Evolutionary conservation across 1,284 basidiomycete species (phyloP).

Genomic region (Termitomyces sp.): DNA sequence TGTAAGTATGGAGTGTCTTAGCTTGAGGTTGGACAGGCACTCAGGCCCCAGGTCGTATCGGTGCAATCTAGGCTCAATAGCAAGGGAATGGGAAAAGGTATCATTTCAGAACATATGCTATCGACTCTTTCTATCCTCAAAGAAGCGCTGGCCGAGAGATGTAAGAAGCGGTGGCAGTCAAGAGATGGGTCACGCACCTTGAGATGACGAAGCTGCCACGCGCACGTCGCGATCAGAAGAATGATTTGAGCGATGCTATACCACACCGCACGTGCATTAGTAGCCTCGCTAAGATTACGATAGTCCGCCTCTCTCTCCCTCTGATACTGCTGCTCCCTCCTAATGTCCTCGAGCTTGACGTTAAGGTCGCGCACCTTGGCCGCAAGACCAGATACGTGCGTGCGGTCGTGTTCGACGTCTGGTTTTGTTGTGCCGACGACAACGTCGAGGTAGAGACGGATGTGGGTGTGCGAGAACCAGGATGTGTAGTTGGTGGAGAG

Average conservation of each 20-base stretch:
- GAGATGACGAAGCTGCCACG: slow-evolving; percentile 92
- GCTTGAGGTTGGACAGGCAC: too few relatives aligned
- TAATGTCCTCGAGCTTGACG: slow-evolving; percentile 86
- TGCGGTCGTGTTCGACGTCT: slow-evolving; percentile 77
- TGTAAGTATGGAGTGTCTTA: too few relatives aligned
- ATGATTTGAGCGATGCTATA: slow-evolving; percentile 87
- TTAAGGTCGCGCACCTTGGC: slow-evolving; percentile 89
- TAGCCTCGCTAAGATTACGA: slow-evolving; percentile 82
- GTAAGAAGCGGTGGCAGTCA: slow-evolving; percentile 7
- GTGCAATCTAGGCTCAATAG: too few relatives aligned
- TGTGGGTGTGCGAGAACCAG: slow-evolving; percentile 84
- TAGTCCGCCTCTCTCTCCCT: slow-evolving; percentile 93
- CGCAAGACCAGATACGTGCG: slow-evolving; percentile 85
- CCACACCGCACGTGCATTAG: slow-evolving; percentile 89
- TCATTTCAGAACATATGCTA: slow-evolving; percentile 25
- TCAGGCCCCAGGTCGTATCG: too few relatives aligned
- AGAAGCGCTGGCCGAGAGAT: slow-evolving; percentile 59
- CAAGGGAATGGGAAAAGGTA: neutral
- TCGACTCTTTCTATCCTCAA: slow-evolving; percentile 84
- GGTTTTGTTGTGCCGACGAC: slow-evolving; percentile 84
- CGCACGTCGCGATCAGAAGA: slow-evolving; percentile 80
- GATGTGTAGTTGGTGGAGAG: slow-evolving; percentile 84
- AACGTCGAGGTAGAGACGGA: slow-evolving; percentile 93
- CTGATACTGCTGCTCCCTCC: slow-evolving; percentile 97
- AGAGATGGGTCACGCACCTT: slow-evolving; percentile 45